Evolutionary conservation across 441 rosid species (phyloP), one percentile per base, ranked within the genome.

Genomic region (Jatropha podagrica): DNA sequence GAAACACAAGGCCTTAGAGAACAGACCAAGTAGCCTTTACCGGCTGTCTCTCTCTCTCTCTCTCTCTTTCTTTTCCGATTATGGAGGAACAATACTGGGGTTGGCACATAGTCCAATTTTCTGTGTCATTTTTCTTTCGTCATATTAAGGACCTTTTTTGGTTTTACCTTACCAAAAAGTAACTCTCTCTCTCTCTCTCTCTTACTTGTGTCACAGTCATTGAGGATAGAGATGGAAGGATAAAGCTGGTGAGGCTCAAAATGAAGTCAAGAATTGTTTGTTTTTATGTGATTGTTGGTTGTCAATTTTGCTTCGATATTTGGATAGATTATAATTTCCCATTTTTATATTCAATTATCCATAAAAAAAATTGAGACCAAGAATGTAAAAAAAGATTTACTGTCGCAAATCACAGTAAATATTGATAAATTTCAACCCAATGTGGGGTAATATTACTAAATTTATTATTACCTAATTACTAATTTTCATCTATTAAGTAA

Each of bases 51-150:
- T 4, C 0, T 58, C 2, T 23, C 2, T 6, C 23, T 10, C 27
- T 27, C 62, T 23, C 2, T 6, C 23, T 10, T n/a, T 27, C 62
- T 7, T 5, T 52, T 68, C 55, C 76, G 60, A 73, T 20, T 64
- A 52, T 74, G 8, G 18, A 27, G 59, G 67, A 68, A 1, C 4
- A 32, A 32, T 12, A 46, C 14, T 58, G 49, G 17, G 42, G 63
- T 46, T 56, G 85, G 78, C 84, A 79, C 81, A 49, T 42, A 48
- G 12, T 20, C 75, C 75, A 48, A 40, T 20, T 6, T 62, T 79
- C 46, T n/a, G 13, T 78, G 73, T 59, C 85, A 7, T 52, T 73
- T 23, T 56, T 74, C 70, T 27, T 8, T 68, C 80, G 52, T 56
- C 9, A 54, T 32, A 75, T 54, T n/a, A 18, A 56, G 71, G 74